Evolutionary conservation across 1,284 basidiomycete species (phyloP).

Genomic region (Tausonia pullulans): DNA sequence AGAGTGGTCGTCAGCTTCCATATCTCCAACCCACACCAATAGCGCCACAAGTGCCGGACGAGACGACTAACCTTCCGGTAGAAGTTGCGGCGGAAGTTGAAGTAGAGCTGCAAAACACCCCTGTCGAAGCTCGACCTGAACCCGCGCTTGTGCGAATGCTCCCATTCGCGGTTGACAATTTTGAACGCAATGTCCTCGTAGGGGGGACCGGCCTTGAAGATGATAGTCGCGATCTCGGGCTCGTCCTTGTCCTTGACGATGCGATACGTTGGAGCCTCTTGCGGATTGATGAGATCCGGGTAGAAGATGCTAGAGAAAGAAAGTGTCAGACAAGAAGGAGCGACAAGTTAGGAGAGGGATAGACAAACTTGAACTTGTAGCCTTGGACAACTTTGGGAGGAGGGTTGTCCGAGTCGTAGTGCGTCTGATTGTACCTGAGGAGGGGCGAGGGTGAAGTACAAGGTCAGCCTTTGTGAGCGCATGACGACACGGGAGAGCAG

Average conservation of each 20-base stretch:
- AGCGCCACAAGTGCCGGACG: too few relatives aligned
- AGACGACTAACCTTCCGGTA: conserved; percentile 3
- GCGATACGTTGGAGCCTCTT: conserved; percentile 85
- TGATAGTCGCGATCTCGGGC: conserved; percentile 82
- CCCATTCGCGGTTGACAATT: conserved; percentile 96
- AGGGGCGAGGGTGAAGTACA: not conserved
- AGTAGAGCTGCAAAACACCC: conserved; percentile 40
- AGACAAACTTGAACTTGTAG: conserved; percentile 58
- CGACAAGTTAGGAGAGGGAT: not conserved
- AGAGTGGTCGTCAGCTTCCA: not conserved
- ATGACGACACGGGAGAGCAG: too few relatives aligned
- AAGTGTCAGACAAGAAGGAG: conserved; percentile 3
- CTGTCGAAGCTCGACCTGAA: conserved; percentile 46
- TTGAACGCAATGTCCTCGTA: conserved; percentile 99
- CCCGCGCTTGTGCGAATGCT: conserved; percentile 83
- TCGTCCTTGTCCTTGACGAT: conserved; percentile 85
- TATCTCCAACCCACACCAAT: too few relatives aligned
- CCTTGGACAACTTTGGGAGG: conserved; percentile 97
- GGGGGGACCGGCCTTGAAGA: conserved; percentile 93
- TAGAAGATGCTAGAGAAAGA: conserved; percentile 28
- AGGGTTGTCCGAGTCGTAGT: conserved; percentile 94
- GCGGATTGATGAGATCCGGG: conserved; percentile 31
- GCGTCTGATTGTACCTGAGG: conserved; percentile 75
- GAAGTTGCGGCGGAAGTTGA: conserved; percentile 24
- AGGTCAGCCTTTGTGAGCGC: not conserved